These are phyloP conservation scores for Pseudodiploospora longispora DNA, from an alignment of 2,329 filamentous ascomycete species.

Conservation along the genomic window DNA sequence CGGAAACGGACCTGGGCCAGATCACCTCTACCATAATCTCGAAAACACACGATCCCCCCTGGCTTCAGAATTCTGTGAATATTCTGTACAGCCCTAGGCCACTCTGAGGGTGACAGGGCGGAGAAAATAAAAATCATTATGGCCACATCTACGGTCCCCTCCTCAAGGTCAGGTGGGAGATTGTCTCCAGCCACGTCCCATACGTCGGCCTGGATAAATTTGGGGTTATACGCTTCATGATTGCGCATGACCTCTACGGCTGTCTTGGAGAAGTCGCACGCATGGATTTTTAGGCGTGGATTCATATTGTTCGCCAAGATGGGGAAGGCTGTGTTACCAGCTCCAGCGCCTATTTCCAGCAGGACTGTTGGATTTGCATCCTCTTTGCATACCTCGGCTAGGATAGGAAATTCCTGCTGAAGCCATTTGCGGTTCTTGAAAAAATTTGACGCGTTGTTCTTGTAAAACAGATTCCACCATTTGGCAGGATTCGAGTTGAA, in stretches of 20 bases:
- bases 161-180: conserved; percentile 67
- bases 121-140: conserved; percentile 98
- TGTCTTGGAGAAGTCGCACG: conserved; percentile 92
- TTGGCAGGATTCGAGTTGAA: conserved; percentile 88
- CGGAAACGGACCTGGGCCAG: conserved; percentile 95
- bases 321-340: conserved; percentile 94
- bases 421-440: conserved; percentile 99
- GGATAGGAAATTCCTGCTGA: conserved; percentile 85
- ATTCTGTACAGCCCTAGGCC: conserved; percentile 74
- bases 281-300: conserved; percentile 71
- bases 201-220: conserved; percentile 76
- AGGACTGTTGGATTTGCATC: conserved; percentile 63
- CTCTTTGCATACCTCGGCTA: conserved; percentile 65
- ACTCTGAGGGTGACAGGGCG: conserved; percentile 76
- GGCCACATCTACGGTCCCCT: conserved; percentile 82
- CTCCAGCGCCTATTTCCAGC: conserved; percentile 88
- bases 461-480: conserved; percentile 98
- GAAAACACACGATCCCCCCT: conserved; percentile 87
- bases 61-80: conserved; percentile 78
- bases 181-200: conserved; percentile 77
- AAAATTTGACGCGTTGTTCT: conserved; percentile 94
- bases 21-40: conserved; percentile 93
- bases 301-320: conserved; percentile 81
- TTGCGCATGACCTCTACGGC: conserved; percentile 87
- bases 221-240: conserved; percentile 65